Evolutionary conservation across 768 basidiomycete genomes (phyloP), one percentile per base, ranked within the genome.

Genomic region (Psilocybe sp.): DNA sequence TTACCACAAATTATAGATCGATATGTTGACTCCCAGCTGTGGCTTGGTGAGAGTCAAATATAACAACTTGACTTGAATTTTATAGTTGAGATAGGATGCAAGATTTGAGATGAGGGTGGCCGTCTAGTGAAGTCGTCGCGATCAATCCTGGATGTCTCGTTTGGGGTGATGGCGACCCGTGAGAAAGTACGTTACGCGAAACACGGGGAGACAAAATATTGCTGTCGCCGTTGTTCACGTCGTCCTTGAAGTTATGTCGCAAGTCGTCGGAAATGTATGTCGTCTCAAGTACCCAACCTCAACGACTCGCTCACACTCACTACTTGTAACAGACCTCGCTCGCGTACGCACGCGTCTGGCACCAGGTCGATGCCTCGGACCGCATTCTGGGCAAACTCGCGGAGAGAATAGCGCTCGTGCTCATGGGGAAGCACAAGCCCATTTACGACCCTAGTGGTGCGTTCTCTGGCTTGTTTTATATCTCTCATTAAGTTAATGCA

Each of bases 401-500:
- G 5, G 87, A 90, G 60, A 80, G 92, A 33, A 97, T 99, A 59
- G 96, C 97, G 3, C 80, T 92, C 50, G 93, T 94, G 31, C 78
- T 99, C 40, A 98, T 98, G 96, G 97, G 96, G 63, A 99, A 98
- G 72, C 94, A 98, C 69, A 99, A 98, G 64, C 95, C 96, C 5
- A 92, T 95, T 36, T 98, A 91, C 61, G 93, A 98, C 69, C 92
- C 92, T 9, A 80, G 87, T 56, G 82, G 96, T 93, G 54, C 51
- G 87, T 71, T 6, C 36, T 31, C 11, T 51, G 23, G 5, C 13
- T 31, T 16, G 12, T 20, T 35, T 11, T 14, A 14, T 31, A 18
- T 32, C 6, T 42, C 20, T 23, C 35, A 28, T 46, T 11, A 5
- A 15, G 41, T 3, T 50, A 14, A 49, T 12, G 32, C 13, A 14